Percentiles rank a stretch among this genome's conserved stretches.
Conservation (phyloP, 805 yeast species). For the Saccharomyces kudriavzevii region DNA sequence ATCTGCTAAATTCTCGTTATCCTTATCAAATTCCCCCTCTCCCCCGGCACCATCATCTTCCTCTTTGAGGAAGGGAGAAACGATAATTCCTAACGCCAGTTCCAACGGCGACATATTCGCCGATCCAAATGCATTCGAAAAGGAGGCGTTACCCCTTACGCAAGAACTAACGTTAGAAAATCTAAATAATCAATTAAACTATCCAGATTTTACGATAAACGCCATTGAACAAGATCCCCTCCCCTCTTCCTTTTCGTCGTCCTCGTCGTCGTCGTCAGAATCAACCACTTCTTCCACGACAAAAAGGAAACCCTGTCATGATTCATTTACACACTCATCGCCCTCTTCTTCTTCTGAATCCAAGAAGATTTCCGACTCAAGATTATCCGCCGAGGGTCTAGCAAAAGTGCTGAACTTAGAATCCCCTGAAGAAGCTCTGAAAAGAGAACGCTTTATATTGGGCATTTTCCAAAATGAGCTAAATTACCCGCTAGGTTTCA, state of each 20-base stretch:
- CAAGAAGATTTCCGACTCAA: conserved; percentile 38
- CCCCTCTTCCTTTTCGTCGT: not conserved
- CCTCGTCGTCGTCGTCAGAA: not conserved
- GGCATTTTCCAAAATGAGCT: conserved; percentile 47
- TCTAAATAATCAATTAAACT: not conserved
- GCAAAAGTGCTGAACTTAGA: conserved; percentile 43
- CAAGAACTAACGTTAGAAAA: not conserved
- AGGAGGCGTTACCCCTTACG: not conserved
- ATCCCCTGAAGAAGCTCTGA: conserved; percentile 47
- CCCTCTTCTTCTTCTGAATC: not conserved
- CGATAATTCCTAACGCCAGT: not conserved
- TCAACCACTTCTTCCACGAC: not conserved
- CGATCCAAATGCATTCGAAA: not conserved
- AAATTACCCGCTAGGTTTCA: conserved; percentile 65
- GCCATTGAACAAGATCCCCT: not conserved
- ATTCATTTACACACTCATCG: not conserved
- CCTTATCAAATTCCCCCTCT: not conserved
- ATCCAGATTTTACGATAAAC: not conserved
- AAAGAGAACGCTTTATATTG: conserved; percentile 46
- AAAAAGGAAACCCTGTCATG: not conserved
- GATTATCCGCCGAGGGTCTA: conserved; percentile 50
- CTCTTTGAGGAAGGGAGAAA: not conserved
- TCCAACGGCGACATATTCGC: not conserved
- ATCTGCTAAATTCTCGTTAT: not conserved
- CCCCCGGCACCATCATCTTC: not conserved